Base-by-base conservation (phyloP, 805 yeast genomes). In the Torulaspora microellipsoides region DNA sequence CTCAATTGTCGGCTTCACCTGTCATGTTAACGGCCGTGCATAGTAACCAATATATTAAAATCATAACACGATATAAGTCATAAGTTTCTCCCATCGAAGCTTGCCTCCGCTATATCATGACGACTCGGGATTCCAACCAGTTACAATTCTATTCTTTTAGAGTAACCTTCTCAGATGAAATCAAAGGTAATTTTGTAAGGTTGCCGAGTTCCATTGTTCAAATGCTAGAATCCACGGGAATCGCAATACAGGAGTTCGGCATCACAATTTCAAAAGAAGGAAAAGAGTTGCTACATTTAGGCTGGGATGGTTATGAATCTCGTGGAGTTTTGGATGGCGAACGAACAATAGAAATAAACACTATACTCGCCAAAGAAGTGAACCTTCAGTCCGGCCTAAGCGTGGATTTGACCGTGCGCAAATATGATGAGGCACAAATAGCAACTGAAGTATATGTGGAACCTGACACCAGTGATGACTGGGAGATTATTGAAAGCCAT, bases 401-500 rank as follows among this genome's bases (percentile, higher is more conserved):
- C 7, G 51, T 53, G 2, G 44, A 44, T 14, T 31, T 58, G 15
- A 31, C 31, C 3, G 38, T 60, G 12, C 46, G 48, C 20, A 44
- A 42, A 10, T 57, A 48, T 31, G 54, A 44, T 13, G 40, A 38
- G 6, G 25, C 36, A 4, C 37, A 29, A 7, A 38, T 40, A 12
- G 78, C 88, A 1, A 68, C 71, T 5, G 77, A 80, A 3, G 80
- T 90, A 2, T 80, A 77, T 55, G 72, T 91, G 34, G 96, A 86
- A 55, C 98, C 98, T 0, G 65, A 76, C 14, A 73, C 86, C 0
- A 63, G 81, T 1, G 73, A 83, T 4, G 99, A 91, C 59, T 91
- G 97, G 97, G 97, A 90, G 52, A 68, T 86, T 23, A 85, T 89
- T 2, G 96, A 90, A 58, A 64, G 84, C 2, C 85, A 91, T 62